phyloP scores from a whole-genome alignment of 441 rosid genomes.

The Jatropha multifida region DNA sequence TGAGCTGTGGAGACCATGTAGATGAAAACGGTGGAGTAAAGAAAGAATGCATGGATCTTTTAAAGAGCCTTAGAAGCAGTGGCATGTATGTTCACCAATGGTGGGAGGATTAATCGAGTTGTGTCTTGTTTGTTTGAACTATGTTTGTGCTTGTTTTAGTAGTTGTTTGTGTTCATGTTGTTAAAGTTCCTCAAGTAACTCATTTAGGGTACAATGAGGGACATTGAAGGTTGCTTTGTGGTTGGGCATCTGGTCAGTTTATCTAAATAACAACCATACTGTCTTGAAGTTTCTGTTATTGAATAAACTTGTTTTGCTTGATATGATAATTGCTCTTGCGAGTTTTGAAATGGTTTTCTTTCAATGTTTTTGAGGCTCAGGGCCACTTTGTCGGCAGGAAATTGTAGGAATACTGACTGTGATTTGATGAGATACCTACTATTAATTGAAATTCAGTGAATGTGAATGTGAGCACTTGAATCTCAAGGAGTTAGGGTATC shows the following conservation, averaged over 20 bases:
- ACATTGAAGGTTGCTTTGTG: slow-evolving; percentile 34
- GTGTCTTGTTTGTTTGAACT: background rate
- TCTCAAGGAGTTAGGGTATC: too few relatives aligned
- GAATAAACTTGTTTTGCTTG: slow-evolving; percentile 18
- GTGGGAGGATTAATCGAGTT: slow-evolving; percentile 49
- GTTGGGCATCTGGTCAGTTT: slow-evolving; percentile 33
- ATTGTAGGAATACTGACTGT: too few relatives aligned
- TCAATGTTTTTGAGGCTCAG: background rate
- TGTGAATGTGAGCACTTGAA: too few relatives aligned
- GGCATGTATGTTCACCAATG: slow-evolving; percentile 83
- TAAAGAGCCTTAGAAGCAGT: slow-evolving; percentile 51
- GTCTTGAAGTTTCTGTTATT: background rate
- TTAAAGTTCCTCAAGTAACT: background rate
- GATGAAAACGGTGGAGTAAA: slow-evolving; percentile 25
- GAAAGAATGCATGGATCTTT: slow-evolving; percentile 47
- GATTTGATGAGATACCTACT: too few relatives aligned
- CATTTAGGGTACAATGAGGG: slow-evolving; percentile 11
- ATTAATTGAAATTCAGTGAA: too few relatives aligned
- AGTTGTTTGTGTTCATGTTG: background rate
- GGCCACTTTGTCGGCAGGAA: too few relatives aligned
- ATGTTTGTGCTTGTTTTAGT: background rate
- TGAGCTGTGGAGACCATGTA: slow-evolving; percentile 42
- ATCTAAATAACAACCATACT: slow-evolving; percentile 38
- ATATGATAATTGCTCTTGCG: background rate
- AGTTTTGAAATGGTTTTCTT: background rate